Conservation (phyloP, 768 basidiomycete species). For the Neoboletus brunneissimus region DNA sequence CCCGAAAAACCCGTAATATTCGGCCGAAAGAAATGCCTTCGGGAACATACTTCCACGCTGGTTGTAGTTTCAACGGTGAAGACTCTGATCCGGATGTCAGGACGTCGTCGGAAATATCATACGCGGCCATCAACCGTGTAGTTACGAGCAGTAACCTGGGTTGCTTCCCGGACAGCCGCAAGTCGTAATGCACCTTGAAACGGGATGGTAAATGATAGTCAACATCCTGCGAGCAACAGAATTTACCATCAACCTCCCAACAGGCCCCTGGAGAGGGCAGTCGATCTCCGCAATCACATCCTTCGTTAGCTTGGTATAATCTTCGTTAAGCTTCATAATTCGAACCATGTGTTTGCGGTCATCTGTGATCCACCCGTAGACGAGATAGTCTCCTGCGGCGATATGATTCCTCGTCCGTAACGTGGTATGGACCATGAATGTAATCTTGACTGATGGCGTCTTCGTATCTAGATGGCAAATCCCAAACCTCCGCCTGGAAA, state of each 20-base stretch:
- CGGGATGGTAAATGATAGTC: neutral
- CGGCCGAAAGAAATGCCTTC: too few relatives aligned
- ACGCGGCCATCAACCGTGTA: constrained; percentile 30
- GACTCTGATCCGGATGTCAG: too few relatives aligned
- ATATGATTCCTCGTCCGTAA: constrained; percentile 25
- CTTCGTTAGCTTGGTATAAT: constrained; percentile 20
- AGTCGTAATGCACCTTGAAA: constrained; percentile 28
- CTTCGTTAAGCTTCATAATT: constrained; percentile 29
- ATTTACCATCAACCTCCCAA: constrained; percentile 27
- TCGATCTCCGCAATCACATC: constrained; percentile 28
- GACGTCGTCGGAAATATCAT: neutral
- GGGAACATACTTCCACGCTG: too few relatives aligned
- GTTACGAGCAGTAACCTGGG: constrained; percentile 26
- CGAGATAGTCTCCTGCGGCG: constrained; percentile 24
- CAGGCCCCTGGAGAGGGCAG: constrained; percentile 24
- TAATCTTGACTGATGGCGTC: constrained; percentile 25
- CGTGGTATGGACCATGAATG: constrained; percentile 24
- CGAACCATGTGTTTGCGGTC: constrained; percentile 29
- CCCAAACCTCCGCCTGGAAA: constrained; percentile 23
- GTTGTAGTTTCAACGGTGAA: too few relatives aligned
- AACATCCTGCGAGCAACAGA: neutral
- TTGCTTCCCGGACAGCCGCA: constrained; percentile 25
- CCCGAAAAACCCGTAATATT: too few relatives aligned
- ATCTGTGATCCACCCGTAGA: constrained; percentile 31
- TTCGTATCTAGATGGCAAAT: constrained; percentile 28